A percentile compares a stretch with the other conserved stretches of the same genome.
Conservation (phyloP, 306 rosid genomes). For the Vachellia collinsii region DNA sequence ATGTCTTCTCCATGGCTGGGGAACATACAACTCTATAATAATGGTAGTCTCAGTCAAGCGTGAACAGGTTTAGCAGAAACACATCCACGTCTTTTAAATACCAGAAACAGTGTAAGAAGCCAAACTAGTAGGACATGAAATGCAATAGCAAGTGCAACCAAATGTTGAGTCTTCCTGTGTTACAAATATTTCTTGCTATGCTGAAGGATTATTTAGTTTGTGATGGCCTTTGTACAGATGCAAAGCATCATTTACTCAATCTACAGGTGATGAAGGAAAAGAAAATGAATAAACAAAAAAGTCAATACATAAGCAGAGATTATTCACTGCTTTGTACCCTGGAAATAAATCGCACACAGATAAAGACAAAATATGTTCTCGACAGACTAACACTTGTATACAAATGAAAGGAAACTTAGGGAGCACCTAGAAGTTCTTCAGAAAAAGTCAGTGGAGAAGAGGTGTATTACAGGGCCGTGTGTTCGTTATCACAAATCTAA, state of each 20-base stretch:
- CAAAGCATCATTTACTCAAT: background rate
- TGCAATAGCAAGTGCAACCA: background rate
- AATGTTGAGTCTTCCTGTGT: background rate
- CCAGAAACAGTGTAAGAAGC: background rate
- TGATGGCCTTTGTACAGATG: background rate
- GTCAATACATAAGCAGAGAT: background rate
- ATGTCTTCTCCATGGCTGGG: background rate
- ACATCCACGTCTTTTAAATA: background rate
- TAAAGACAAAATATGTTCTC: background rate
- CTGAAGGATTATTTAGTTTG: background rate
- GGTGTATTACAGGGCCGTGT: background rate
- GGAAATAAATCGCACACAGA: background rate
- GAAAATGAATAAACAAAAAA: background rate
- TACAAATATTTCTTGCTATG: background rate
- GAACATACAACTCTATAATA: background rate
- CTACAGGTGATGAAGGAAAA: background rate
- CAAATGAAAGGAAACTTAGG: conserved; percentile 5
- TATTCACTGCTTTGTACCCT: background rate
- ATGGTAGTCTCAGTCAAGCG: background rate
- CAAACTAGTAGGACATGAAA: background rate
- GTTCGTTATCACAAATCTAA: conserved; percentile 8
- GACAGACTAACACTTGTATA: background rate
- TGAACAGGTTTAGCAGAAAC: background rate
- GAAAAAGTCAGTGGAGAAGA: background rate
- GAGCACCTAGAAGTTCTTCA: conserved; percentile 1